Evolutionary conservation across 345 rosid species (phyloP).

Genomic region (Litchi chinensis): DNA sequence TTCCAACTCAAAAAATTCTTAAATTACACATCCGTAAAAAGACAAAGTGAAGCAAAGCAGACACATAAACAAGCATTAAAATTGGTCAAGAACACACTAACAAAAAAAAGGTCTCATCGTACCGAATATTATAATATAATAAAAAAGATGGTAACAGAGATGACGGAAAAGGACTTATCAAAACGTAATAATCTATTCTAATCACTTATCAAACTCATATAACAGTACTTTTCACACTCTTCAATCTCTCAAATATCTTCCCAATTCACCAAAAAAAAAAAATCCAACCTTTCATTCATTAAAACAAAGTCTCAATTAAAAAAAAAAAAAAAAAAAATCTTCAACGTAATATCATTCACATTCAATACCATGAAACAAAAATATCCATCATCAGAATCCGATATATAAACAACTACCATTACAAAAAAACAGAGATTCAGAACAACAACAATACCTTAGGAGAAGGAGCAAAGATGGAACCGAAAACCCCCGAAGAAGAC

Average conservation of each 20-base stretch:
- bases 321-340: not conserved
- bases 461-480: conserved; percentile 63
- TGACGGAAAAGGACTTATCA: not conserved
- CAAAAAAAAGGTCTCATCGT: not conserved
- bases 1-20: not conserved
- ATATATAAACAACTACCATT: not conserved
- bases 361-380: not conserved
- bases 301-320: not conserved
- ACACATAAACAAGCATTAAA: not conserved
- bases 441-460: conserved; percentile 43
- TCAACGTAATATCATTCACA: not conserved
- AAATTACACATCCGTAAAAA: not conserved
- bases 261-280: not conserved
- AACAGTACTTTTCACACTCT: not conserved
- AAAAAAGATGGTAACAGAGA: not conserved
- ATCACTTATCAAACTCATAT: not conserved
- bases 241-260: not conserved
- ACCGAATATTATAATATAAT: not conserved
- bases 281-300: not conserved
- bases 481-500: conserved; percentile 57
- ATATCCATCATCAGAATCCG: conserved; percentile 4
- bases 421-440: not conserved
- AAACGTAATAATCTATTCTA: not conserved
- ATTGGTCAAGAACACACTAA: not conserved
- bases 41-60: not conserved